A percentile compares a stretch with the other conserved stretches of the same genome.
Evolutionary conservation across 306 rosid genomes (phyloP).

Genomic region (Begonia peltatifolia): DNA sequence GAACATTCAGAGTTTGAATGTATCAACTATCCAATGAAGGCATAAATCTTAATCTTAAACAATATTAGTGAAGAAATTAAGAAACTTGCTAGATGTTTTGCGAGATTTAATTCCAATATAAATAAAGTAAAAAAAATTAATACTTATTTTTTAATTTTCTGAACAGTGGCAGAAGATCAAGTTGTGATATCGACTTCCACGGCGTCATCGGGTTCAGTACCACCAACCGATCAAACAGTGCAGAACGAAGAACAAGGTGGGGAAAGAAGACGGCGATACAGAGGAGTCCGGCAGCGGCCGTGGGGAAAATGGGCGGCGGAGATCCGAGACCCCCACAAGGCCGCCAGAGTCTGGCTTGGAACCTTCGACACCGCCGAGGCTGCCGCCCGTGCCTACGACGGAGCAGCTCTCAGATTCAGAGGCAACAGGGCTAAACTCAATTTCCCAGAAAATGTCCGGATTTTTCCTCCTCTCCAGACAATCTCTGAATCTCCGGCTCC

Average conservation of each 20-base stretch:
- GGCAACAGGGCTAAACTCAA: constrained; percentile 92
- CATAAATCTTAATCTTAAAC: no score
- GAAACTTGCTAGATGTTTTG: no score
- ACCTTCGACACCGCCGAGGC: constrained; percentile 94
- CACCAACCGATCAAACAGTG: constrained; percentile 12
- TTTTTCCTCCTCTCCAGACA: constrained; percentile 15
- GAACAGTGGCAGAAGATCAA: background rate
- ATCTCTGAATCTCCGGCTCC: background rate
- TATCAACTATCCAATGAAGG: no score
- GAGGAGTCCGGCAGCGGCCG: constrained; percentile 94
- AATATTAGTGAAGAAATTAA: no score
- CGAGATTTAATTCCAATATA: no score
- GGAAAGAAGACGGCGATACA: constrained; percentile 55
- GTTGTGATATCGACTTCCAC: background rate
- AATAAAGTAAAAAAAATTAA: no score
- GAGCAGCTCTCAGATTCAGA: constrained; percentile 80
- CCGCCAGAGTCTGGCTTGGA: constrained; percentile 96
- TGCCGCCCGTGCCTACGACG: constrained; percentile 90
- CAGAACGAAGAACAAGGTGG: constrained; percentile 28
- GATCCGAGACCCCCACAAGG: constrained; percentile 88
- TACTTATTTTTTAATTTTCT: background rate
- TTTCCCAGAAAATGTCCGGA: constrained; percentile 73
- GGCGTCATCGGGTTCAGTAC: background rate
- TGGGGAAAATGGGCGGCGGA: constrained; percentile 99
- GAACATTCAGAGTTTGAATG: no score